Evolutionary conservation across 2,329 filamentous ascomycete species (phyloP), one percentile per base, ranked within the genome.

Genomic region (Phyllosticta paracitricarpa): DNA sequence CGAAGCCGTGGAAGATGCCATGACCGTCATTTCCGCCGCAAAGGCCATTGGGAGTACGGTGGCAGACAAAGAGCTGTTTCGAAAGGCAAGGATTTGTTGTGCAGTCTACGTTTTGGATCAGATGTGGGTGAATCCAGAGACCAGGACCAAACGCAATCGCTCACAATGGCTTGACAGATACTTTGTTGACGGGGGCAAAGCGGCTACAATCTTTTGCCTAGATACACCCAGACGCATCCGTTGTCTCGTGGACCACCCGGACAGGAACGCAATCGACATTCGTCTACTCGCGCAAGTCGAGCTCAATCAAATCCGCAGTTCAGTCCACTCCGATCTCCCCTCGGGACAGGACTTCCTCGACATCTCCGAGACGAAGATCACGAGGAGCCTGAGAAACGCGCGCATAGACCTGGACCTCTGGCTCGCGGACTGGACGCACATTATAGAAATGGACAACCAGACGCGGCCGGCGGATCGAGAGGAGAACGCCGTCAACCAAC

Each of bases 231-330:
- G 79, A 7, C 72, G 79, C 25, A 78, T 78, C 28, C 70, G 80
- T 19, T 72, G 76, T 19, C 68, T 82, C 3, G 69, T 82, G 1
- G 69, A 74, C 22, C 77, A 77, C 62, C 69, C 73, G 0, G 73
- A 73, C 1, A 74, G 76, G 1, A 81, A 77, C 0, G 67, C 76
- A 2, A 70, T 82, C 7, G 81, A 84, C 65, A 68, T 82, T 17
- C 77, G 79, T 6, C 69, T 84, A 0, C 75, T 83, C 35, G 78
- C 80, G 2, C 81, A 83, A 63, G 76, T 82, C 2, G 81, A 79
- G 68, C 68, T 79, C 14, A 79, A 79, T 57, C 69, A 75, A 8
- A 68, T 78, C 4, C 70, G 77, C 7, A 63, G 68, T 1, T 65
- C 70, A 30, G 69, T 69, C 2, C 71, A 73, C 55, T 63, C 57